Percentiles rank a stretch among this genome's conserved stretches.
Evolutionary conservation across 2,329 filamentous ascomycete species (phyloP).

Genomic region (Penicillium sp.): DNA sequence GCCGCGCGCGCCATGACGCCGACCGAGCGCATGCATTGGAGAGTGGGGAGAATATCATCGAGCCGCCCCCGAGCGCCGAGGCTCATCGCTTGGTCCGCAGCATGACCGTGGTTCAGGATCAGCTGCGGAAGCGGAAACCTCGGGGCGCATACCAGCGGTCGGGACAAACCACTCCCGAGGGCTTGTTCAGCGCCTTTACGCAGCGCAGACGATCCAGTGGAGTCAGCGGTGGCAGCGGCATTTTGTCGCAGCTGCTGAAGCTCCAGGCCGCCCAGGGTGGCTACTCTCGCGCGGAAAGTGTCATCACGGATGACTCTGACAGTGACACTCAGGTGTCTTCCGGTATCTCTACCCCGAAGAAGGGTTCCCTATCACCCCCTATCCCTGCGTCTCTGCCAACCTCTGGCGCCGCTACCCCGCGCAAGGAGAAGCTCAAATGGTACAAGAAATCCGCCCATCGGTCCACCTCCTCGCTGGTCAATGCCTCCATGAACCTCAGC

Average conservation of each 20-base stretch:
- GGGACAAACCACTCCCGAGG: constrained; percentile 34
- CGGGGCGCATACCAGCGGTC: constrained; percentile 36
- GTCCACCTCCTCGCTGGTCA: constrained; percentile 41
- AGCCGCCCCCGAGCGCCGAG: constrained; percentile 33
- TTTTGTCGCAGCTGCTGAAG: constrained; percentile 70
- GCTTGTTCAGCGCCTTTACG: constrained; percentile 24
- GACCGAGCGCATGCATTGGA: constrained; percentile 19
- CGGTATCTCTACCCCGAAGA: constrained; percentile 31
- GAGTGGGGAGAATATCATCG: constrained; percentile 17
- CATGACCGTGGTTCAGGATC: constrained; percentile 31
- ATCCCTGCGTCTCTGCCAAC: constrained; percentile 19
- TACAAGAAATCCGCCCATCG: constrained; percentile 42
- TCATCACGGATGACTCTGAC: constrained; percentile 35
- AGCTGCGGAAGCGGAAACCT: constrained; percentile 30
- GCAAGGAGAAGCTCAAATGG: constrained; percentile 44
- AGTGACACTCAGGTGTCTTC: constrained; percentile 30
- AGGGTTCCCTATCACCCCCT: constrained; percentile 24
- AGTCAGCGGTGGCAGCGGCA: constrained; percentile 49
- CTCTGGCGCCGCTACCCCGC: constrained; percentile 36
- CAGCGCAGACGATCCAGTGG: constrained; percentile 28
- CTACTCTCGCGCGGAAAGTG: constrained; percentile 29
- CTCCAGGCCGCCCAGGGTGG: constrained; percentile 58
- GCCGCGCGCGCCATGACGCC: constrained; percentile 22
- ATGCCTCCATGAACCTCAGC: constrained; percentile 41
- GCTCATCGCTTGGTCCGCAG: constrained; percentile 42